These are phyloP conservation scores for Trichoderma sp. DNA, from an alignment of 2,329 filamentous ascomycete genomes.

Conservation along the genomic window DNA sequence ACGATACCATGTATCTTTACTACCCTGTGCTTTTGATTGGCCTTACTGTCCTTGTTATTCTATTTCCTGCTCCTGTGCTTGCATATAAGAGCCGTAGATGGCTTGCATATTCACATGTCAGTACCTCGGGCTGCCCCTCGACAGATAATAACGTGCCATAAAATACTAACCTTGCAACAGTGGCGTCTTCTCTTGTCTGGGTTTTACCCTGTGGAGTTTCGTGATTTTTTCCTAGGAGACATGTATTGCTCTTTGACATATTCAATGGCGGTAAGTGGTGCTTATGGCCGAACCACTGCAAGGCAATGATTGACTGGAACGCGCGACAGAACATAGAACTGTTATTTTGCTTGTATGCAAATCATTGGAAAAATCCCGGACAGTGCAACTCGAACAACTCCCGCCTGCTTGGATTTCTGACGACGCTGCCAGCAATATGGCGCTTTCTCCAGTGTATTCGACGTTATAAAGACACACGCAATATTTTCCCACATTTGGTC, in stretches of 20 bases:
- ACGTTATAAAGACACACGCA: slow-evolving; percentile 81
- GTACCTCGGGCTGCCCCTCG: not conserved
- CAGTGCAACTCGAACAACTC: slow-evolving; percentile 86
- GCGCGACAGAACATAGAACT: slow-evolving; percentile 71
- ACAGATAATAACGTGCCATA: not conserved
- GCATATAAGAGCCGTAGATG: slow-evolving; percentile 77
- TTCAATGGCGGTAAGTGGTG: slow-evolving; percentile 69
- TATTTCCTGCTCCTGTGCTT: slow-evolving; percentile 71
- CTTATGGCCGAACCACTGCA: not conserved
- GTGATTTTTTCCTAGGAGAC: slow-evolving; percentile 95
- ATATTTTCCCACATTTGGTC: slow-evolving; percentile 85
- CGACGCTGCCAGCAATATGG: slow-evolving; percentile 81
- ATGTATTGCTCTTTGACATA: slow-evolving; percentile 98
- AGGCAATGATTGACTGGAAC: not conserved
- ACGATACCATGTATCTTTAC: slow-evolving; percentile 70
- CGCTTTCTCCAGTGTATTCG: slow-evolving; percentile 86
- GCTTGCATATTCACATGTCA: slow-evolving; percentile 84
- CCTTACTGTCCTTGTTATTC: slow-evolving; percentile 64
- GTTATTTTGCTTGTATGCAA: slow-evolving; percentile 92
- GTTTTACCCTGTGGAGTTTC: slow-evolving; percentile 89
- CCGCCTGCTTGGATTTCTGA: slow-evolving; percentile 79
- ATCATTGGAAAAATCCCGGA: slow-evolving; percentile 66
- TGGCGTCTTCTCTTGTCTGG: slow-evolving; percentile 83
- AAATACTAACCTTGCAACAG: slow-evolving; percentile 41
- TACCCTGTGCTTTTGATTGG: slow-evolving; percentile 80